phyloP scores from a whole-genome alignment of 768 basidiomycete genomes.

The Leccinellum albellum region DNA sequence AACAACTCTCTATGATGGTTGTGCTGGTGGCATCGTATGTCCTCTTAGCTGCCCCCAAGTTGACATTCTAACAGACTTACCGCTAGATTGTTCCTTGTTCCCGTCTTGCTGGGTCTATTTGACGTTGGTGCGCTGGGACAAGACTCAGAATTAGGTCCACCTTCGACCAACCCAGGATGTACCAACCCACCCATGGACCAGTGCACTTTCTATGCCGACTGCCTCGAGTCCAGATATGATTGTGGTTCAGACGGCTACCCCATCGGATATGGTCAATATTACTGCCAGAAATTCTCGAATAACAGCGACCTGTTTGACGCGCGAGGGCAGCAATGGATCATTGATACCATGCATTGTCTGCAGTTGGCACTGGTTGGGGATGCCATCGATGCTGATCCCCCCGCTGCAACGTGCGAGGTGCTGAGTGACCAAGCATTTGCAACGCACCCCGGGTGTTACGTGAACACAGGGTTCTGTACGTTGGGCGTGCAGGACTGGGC shows the following conservation, averaged over 20 bases:
- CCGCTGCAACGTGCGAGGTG: not conserved
- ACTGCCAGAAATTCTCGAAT: not conserved
- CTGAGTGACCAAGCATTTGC: not conserved
- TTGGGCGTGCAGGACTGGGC: conserved; percentile 35
- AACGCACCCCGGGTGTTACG: not conserved
- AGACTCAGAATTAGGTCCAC: not conserved
- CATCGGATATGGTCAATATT: not conserved
- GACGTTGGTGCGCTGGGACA: not conserved
- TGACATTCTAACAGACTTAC: not conserved
- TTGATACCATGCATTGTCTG: not conserved
- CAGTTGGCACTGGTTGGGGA: conserved; percentile 34
- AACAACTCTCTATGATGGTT: not conserved
- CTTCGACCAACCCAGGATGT: conserved; percentile 11
- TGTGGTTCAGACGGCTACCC: not conserved
- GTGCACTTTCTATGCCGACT: conserved; percentile 31
- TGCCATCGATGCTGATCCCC: conserved; percentile 18
- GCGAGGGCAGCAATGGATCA: not conserved
- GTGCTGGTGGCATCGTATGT: not conserved
- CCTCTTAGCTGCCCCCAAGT: not conserved
- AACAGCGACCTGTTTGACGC: not conserved
- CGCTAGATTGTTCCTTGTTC: not conserved
- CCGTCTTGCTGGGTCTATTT: not conserved
- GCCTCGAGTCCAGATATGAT: not conserved
- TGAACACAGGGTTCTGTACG: conserved; percentile 39
- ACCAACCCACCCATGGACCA: conserved; percentile 33